A percentile compares a stretch with the other conserved stretches of the same genome.
These are phyloP conservation scores for Pseudogymnoascus sp. DNA, from an alignment of 2,329 filamentous ascomycete species.

Conservation along the genomic window DNA sequence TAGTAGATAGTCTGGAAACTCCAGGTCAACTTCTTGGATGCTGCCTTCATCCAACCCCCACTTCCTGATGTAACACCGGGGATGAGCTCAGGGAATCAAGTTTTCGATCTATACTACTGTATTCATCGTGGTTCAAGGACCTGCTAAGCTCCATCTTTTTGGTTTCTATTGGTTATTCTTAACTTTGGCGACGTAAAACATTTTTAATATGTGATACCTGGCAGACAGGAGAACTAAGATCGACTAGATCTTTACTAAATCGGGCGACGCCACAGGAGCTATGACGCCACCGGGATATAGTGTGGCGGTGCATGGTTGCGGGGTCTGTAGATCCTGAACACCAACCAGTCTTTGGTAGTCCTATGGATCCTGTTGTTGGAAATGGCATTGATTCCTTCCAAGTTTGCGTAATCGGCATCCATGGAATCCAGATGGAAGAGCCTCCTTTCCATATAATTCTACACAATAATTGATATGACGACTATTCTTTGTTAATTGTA, in stretches of 20 bases:
- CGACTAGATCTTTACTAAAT: background rate
- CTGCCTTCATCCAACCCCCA: background rate
- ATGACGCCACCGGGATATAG: conserved; percentile 3
- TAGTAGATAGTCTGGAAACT: background rate
- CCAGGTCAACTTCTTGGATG: background rate
- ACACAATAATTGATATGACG: conserved; percentile 6
- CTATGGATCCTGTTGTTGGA: background rate
- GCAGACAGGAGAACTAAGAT: background rate
- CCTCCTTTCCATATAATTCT: conserved; percentile 1
- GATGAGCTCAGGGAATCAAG: conserved; percentile 1
- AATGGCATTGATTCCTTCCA: conserved; percentile 2
- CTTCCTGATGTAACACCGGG: conserved; percentile 4
- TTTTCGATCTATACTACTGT: conserved; percentile 1
- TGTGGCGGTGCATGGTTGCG: conserved; percentile 4
- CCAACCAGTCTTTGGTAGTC: background rate
- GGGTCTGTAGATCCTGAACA: background rate
- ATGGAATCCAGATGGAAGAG: background rate
- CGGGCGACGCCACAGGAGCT: background rate
- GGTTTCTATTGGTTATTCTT: background rate
- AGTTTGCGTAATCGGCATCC: background rate
- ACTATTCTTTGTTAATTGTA: background rate
- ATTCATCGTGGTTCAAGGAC: background rate
- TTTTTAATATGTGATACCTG: conserved; percentile 7
- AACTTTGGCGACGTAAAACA: conserved; percentile 4
- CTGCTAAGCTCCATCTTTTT: background rate